These are phyloP conservation scores for Iodosphaeria phyllophila DNA, from an alignment of 2,329 filamentous ascomycete species.

Conservation along the genomic window DNA sequence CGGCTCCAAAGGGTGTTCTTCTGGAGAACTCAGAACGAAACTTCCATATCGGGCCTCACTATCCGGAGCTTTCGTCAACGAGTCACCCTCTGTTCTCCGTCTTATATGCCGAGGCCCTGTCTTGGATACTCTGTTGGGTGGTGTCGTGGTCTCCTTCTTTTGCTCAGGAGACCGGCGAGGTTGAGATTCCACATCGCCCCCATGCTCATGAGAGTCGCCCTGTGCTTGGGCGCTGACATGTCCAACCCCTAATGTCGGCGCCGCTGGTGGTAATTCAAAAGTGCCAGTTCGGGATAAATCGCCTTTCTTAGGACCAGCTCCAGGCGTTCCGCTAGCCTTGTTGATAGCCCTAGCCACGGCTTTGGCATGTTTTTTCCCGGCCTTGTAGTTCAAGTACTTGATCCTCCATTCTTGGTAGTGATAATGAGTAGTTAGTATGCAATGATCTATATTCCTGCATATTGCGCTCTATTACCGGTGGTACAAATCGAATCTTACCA, in stretches of 20 bases:
- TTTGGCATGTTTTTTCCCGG: slow-evolving; percentile 88
- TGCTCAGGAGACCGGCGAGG: slow-evolving; percentile 4
- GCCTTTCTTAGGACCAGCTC: slow-evolving; percentile 11
- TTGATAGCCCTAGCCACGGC: slow-evolving; percentile 55
- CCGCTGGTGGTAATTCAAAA: too few relatives aligned
- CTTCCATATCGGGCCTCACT: slow-evolving; percentile 31
- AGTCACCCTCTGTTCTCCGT: slow-evolving; percentile 17
- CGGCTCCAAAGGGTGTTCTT: too few relatives aligned
- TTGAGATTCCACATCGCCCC: too few relatives aligned
- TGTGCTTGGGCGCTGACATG: too few relatives aligned
- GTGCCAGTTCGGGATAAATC: slow-evolving; percentile 15
- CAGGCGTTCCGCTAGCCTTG: slow-evolving; percentile 35
- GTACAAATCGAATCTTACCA: slow-evolving; percentile 24
- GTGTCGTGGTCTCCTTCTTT: too few relatives aligned
- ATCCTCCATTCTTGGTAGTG: slow-evolving; percentile 60
- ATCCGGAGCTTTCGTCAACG: slow-evolving; percentile 18
- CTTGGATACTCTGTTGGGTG: too few relatives aligned
- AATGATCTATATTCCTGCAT: too few relatives aligned
- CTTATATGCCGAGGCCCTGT: too few relatives aligned
- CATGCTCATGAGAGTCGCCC: too few relatives aligned
- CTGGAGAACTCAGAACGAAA: slow-evolving; percentile 25
- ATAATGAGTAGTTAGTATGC: too few relatives aligned
- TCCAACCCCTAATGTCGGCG: too few relatives aligned
- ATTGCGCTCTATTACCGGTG: not conserved
- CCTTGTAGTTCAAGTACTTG: slow-evolving; percentile 92